Percentiles rank a stretch among this genome's conserved stretches.
Conservation (phyloP, 768 basidiomycete species). For the Leccinellum albellum region DNA sequence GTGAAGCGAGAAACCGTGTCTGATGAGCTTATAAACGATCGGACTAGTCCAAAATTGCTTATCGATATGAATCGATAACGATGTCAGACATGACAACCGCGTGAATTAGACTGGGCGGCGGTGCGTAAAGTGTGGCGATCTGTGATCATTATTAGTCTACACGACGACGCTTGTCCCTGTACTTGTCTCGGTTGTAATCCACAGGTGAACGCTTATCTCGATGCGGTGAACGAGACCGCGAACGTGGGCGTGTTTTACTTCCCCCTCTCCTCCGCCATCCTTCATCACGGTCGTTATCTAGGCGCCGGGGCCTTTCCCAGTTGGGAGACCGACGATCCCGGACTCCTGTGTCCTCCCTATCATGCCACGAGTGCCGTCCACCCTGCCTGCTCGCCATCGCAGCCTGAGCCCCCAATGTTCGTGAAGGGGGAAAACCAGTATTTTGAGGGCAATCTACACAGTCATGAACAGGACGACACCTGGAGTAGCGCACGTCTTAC, state of each 20-base stretch:
- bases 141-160: slow-evolving; percentile 40
- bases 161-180: slow-evolving; percentile 54
- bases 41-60: neutral
- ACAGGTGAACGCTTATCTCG: slow-evolving; percentile 20
- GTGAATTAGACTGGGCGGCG: neutral
- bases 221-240: slow-evolving; percentile 34
- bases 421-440: slow-evolving; percentile 34
- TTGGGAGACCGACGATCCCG: slow-evolving; percentile 24
- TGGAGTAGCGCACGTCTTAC: slow-evolving; percentile 34
- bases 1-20: neutral
- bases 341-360: slow-evolving; percentile 19
- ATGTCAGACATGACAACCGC: neutral
- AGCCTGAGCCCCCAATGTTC: slow-evolving; percentile 35
- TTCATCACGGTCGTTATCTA: slow-evolving; percentile 21
- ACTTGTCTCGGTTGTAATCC: slow-evolving; percentile 34
- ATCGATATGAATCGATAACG: slow-evolving; percentile 15
- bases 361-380: slow-evolving; percentile 36
- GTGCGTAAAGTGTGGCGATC: slow-evolving; percentile 13
- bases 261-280: slow-evolving; percentile 17
- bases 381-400: slow-evolving; percentile 33
- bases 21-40: slow-evolving; percentile 15
- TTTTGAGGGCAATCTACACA: slow-evolving; percentile 52
- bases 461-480: slow-evolving; percentile 4
- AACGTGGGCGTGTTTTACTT: slow-evolving; percentile 22
- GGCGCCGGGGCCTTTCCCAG: slow-evolving; percentile 22